A percentile compares a stretch with the other conserved stretches of the same genome.
These are phyloP conservation scores for Pythium plurisporium DNA, from an alignment of 352 stramenopile genomes.

Conservation along the genomic window DNA sequence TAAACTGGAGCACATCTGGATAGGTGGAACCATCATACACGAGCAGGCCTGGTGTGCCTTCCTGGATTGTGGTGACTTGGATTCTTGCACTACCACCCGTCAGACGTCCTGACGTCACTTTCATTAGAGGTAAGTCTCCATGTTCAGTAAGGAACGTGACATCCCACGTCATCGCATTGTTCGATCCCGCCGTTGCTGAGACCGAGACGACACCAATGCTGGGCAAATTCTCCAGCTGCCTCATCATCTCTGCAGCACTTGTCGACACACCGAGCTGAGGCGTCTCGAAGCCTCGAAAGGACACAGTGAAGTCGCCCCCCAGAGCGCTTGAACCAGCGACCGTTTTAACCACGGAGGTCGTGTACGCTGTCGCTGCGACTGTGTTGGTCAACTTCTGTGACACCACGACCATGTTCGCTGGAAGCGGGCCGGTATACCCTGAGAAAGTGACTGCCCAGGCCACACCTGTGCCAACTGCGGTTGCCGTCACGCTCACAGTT, in stretches of 20 bases:
- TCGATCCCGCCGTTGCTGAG: conserved; percentile 28
- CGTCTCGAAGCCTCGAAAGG: conserved; percentile 77
- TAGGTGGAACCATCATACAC: conserved; percentile 89
- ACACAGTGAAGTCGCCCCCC: conserved; percentile 78
- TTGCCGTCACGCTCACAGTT: conserved; percentile 43
- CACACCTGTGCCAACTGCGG: conserved; percentile 34
- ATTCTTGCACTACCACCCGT: conserved; percentile 57
- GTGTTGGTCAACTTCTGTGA: conserved; percentile 58
- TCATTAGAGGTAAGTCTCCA: conserved; percentile 92
- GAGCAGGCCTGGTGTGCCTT: conserved; percentile 87
- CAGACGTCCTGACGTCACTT: conserved; percentile 86
- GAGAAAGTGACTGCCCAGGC: conserved; percentile 74
- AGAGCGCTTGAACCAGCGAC: conserved; percentile 45
- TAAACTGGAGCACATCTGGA: conserved; percentile 77
- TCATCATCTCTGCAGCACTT: conserved; percentile 68
- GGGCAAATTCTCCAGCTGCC: conserved; percentile 86
- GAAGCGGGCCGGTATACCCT: conserved; percentile 40
- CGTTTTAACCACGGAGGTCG: conserved; percentile 40
- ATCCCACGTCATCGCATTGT: conserved; percentile 83
- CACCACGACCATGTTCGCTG: conserved; percentile 43
- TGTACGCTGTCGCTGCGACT: conserved; percentile 34
- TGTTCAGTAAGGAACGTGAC: conserved; percentile 92
- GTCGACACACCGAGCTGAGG: conserved; percentile 48
- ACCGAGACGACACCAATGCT: conserved; percentile 81
- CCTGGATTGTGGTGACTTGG: conserved; percentile 66